phyloP scores from a whole-genome alignment of 192 early-diverging fungal genomes.

The Rhizophagus sp. region DNA sequence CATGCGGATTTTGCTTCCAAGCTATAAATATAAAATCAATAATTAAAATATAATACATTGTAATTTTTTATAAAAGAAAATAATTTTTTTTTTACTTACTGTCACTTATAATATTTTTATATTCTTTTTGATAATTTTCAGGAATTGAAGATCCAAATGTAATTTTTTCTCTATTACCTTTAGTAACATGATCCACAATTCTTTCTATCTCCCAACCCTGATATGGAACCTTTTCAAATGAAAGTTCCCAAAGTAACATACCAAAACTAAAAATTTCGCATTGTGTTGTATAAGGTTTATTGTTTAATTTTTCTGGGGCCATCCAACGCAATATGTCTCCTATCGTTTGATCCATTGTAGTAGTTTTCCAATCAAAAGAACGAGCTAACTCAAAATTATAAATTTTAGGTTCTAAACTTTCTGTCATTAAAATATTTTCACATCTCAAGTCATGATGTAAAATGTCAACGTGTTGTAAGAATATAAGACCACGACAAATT shows the following conservation, averaged over 20 bases:
- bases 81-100: too few species aligned
- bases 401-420: conserved; percentile 12
- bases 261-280: not conserved
- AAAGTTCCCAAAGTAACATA: not conserved
- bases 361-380: not conserved
- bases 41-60: not conserved
- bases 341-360: not conserved
- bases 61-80: too few species aligned
- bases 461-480: conserved; percentile 9
- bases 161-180: not conserved
- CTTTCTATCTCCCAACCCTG: not conserved
- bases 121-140: too few species aligned
- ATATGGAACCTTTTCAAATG: not conserved
- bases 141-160: too few species aligned
- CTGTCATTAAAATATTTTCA: conserved; percentile 24
- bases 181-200: not conserved
- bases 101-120: too few species aligned
- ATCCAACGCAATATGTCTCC: conserved; percentile 16
- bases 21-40: too few species aligned
- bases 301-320: conserved; percentile 20
- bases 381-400: conserved; percentile 17
- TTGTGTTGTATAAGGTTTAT: not conserved
- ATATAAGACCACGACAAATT: conserved; percentile 23
- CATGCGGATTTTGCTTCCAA: too few species aligned
- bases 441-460: conserved; percentile 29